Percentiles rank a stretch among this genome's conserved stretches.
phyloP scores from a whole-genome alignment of 192 early-diverging fungal genomes.

The Diversispora eburnea region DNA sequence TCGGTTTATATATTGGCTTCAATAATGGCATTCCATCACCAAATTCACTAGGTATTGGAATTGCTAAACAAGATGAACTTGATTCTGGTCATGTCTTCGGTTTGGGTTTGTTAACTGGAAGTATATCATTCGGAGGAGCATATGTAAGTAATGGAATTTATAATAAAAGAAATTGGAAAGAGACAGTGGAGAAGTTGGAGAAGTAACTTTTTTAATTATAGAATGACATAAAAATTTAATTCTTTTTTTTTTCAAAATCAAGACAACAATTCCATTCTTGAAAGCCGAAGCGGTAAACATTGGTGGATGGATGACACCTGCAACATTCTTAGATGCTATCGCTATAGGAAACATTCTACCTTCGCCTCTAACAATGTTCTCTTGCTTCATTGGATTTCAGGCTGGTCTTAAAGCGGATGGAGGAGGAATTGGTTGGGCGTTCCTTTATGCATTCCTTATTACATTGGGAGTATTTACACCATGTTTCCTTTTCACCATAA shows the following conservation, averaged over 20 bases:
- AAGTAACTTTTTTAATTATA: background rate
- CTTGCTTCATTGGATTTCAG: slow-evolving; percentile 41
- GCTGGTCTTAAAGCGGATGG: slow-evolving; percentile 27
- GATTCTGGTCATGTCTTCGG: slow-evolving; percentile 43
- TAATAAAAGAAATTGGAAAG: too few relatives aligned
- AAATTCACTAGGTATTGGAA: slow-evolving; percentile 41
- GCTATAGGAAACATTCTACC: slow-evolving; percentile 51
- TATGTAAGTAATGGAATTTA: slow-evolving; percentile 42
- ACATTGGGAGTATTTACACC: slow-evolving; percentile 30
- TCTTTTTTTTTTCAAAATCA: background rate
- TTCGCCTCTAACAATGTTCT: slow-evolving; percentile 50
- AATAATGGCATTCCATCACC: slow-evolving; percentile 44
- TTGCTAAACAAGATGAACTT: slow-evolving; percentile 30
- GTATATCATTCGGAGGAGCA: slow-evolving; percentile 52
- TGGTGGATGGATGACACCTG: slow-evolving; percentile 47
- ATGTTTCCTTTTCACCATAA: slow-evolving; percentile 33
- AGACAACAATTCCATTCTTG: slow-evolving; percentile 52
- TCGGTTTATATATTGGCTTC: slow-evolving; percentile 38
- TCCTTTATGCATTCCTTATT: slow-evolving; percentile 28
- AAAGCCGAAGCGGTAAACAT: slow-evolving; percentile 50
- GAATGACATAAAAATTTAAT: background rate
- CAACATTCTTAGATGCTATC: slow-evolving; percentile 51
- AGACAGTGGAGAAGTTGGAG: background rate
- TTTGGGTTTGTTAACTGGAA: slow-evolving; percentile 46
- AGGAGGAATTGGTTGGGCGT: slow-evolving; percentile 24